Conservation (phyloP, 176 grass and related monocot species). For the Aegilops umbellulata region DNA sequence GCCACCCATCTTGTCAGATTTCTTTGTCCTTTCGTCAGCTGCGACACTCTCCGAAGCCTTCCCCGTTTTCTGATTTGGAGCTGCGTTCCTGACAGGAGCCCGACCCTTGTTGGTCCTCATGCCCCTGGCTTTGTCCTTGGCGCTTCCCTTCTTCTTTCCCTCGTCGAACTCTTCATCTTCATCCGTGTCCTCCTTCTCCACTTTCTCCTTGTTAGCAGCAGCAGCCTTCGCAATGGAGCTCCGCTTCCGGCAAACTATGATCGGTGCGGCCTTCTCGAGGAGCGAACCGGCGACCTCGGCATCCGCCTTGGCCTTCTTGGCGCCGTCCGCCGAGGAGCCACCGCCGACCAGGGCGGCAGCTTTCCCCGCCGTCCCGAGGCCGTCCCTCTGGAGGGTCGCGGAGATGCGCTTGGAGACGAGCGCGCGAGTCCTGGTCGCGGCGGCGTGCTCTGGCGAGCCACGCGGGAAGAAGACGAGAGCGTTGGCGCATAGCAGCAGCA, state of each 20-base stretch:
- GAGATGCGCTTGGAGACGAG: conserved; percentile 47
- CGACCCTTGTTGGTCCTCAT: conserved; percentile 55
- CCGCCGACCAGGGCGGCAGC: background rate
- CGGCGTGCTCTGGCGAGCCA: conserved; percentile 48
- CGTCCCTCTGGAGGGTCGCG: conserved; percentile 10
- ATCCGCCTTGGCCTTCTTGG: conserved; percentile 52
- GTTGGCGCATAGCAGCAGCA: conserved; percentile 74
- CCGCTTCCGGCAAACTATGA: conserved; percentile 76
- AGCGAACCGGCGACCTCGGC: conserved; percentile 47
- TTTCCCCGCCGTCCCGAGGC: background rate
- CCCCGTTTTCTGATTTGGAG: conserved; percentile 31
- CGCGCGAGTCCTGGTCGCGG: conserved; percentile 44
- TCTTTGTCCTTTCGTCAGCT: conserved; percentile 10
- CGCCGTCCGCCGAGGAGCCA: background rate
- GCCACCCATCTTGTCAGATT: conserved; percentile 51
- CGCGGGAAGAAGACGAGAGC: conserved; percentile 74
- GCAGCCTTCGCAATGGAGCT: conserved; percentile 63
- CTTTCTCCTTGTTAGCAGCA: conserved; percentile 32
- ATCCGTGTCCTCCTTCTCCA: conserved; percentile 28
- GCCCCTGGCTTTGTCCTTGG: conserved; percentile 47
- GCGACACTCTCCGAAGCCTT: conserved; percentile 18
- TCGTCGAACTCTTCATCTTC: conserved; percentile 13
- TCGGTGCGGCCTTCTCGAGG: conserved; percentile 53
- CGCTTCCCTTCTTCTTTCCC: conserved; percentile 16
- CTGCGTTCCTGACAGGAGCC: conserved; percentile 27